Percentiles rank a stretch among this genome's conserved stretches.
These are phyloP conservation scores for Solanum sparsipilum DNA, from an alignment of 257 asterid genomes.

Conservation along the genomic window DNA sequence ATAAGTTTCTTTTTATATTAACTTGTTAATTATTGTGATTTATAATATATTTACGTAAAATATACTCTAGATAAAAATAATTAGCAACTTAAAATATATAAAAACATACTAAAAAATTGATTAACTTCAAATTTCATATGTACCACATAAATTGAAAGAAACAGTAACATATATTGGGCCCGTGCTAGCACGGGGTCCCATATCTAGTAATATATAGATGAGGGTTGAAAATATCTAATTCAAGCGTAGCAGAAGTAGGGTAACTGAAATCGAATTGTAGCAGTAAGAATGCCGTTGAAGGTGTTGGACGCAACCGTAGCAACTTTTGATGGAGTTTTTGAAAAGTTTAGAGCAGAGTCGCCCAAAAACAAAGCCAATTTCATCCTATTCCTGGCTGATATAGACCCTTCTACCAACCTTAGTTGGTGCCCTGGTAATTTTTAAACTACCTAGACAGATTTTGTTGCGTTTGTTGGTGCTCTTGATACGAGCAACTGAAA, in stretches of 20 bases:
- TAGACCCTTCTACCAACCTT: conserved; percentile 69
- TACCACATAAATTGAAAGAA: too few relatives aligned
- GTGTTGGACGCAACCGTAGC: conserved; percentile 55
- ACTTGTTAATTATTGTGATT: too few relatives aligned
- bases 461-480: background rate
- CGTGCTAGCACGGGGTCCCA: too few relatives aligned
- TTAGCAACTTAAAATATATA: too few relatives aligned
- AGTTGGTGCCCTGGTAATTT: conserved; percentile 94
- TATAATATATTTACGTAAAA: too few relatives aligned
- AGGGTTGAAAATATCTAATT: background rate
- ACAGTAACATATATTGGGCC: too few relatives aligned
- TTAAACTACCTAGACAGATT: background rate
- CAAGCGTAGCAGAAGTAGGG: background rate
- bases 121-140: too few relatives aligned
- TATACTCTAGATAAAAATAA: too few relatives aligned
- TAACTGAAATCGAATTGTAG: background rate
- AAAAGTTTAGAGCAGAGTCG: conserved; percentile 44
- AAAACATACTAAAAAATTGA: too few relatives aligned
- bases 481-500: background rate
- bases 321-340: conserved; percentile 46
- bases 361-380: conserved; percentile 55
- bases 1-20: too few relatives aligned
- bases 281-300: conserved; percentile 55
- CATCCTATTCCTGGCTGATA: conserved; percentile 87
- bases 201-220: background rate